phyloP scores from a whole-genome alignment of 345 rosid genomes.

The Draba incana region DNA sequence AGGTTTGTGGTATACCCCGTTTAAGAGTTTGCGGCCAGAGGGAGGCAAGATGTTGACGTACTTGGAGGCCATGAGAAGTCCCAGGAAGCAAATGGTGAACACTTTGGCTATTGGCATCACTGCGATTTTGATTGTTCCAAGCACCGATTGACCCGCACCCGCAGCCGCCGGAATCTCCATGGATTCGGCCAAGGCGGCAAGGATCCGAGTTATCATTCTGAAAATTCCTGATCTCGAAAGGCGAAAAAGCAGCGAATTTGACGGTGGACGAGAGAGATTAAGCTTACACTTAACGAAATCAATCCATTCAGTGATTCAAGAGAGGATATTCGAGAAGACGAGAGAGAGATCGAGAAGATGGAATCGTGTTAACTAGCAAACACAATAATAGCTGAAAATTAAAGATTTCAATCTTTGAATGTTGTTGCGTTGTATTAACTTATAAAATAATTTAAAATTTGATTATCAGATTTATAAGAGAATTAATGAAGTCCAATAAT shows the following conservation, averaged over 20 bases:
- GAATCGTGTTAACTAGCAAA: no score
- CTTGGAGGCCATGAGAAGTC: constrained; percentile 98
- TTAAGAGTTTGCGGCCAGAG: constrained; percentile 81
- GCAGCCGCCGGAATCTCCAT: constrained; percentile 43
- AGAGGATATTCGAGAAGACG: no score
- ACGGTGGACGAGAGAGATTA: background rate
- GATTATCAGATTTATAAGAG: no score
- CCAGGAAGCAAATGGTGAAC: constrained; percentile 91
- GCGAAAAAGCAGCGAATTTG: background rate
- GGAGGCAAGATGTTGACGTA: constrained; percentile 91
- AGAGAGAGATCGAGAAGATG: no score
- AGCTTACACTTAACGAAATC: no score
- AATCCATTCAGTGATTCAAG: no score
- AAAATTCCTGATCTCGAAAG: background rate
- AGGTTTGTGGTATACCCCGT: constrained; percentile 62
- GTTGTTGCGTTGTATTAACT: no score
- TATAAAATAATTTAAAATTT: no score
- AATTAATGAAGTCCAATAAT: no score
- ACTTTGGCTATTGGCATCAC: constrained; percentile 97
- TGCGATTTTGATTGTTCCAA: constrained; percentile 76
- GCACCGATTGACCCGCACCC: constrained; percentile 50
- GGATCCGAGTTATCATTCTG: constrained; percentile 47
- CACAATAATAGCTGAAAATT: no score
- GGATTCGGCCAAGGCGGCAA: constrained; percentile 45
- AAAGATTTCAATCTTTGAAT: no score